Percentiles rank a stretch among this genome's conserved stretches.
These are phyloP conservation scores for Penicillium goetzii DNA, from an alignment of 495 filamentous ascomycete genomes.

Conservation along the genomic window DNA sequence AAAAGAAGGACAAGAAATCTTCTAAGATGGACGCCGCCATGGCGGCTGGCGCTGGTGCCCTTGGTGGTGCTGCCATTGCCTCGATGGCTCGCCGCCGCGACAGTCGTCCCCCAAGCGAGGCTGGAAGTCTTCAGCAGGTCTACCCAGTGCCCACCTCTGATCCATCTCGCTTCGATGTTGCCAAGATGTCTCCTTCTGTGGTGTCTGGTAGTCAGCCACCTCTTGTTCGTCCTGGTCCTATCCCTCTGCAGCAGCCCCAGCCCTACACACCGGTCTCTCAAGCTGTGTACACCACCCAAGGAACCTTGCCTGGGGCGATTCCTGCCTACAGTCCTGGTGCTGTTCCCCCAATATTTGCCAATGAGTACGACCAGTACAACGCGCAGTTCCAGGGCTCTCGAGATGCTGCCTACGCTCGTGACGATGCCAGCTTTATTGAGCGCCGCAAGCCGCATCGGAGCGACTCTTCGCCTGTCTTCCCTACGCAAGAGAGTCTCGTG, in stretches of 20 bases:
- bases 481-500: slow-evolving; percentile 26
- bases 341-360: slow-evolving; percentile 38
- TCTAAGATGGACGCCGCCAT: slow-evolving; percentile 31
- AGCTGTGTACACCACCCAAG: slow-evolving; percentile 54
- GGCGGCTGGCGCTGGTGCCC: slow-evolving; percentile 34
- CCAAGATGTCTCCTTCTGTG: slow-evolving; percentile 50
- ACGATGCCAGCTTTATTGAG: slow-evolving; percentile 12
- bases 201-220: slow-evolving; percentile 51
- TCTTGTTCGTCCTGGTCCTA: slow-evolving; percentile 49
- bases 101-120: slow-evolving; percentile 35
- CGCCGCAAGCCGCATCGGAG: slow-evolving; percentile 30
- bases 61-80: slow-evolving; percentile 42
- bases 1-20: slow-evolving; percentile 42
- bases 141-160: slow-evolving; percentile 65
- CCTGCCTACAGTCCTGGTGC: slow-evolving; percentile 41
- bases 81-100: slow-evolving; percentile 31
- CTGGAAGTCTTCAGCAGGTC: slow-evolving; percentile 50
- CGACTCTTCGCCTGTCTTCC: slow-evolving; percentile 42
- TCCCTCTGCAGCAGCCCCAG: slow-evolving; percentile 62
- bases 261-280: slow-evolving; percentile 60
- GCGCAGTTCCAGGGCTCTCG: slow-evolving; percentile 30
- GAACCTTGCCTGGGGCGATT: slow-evolving; percentile 32
- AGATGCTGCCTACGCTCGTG: slow-evolving; percentile 18
- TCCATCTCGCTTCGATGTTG: slow-evolving; percentile 60
- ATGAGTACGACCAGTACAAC: slow-evolving; percentile 32